phyloP scores from a whole-genome alignment of 2,329 filamentous ascomycete genomes.

The Fonsecaea multimorphosa region DNA sequence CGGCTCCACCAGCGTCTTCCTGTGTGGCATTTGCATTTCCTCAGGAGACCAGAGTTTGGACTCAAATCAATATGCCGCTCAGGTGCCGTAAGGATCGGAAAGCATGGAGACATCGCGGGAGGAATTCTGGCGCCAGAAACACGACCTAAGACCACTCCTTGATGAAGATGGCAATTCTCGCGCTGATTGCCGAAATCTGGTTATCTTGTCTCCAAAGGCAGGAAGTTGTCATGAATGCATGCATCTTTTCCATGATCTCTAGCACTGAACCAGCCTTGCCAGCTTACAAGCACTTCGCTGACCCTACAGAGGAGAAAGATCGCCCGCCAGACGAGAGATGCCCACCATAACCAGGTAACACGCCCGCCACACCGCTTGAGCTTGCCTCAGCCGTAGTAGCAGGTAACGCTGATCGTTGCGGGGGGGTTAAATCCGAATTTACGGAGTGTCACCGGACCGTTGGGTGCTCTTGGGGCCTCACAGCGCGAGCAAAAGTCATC shows the following conservation, averaged over 20 bases:
- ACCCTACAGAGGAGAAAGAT: background rate
- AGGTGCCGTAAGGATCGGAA: background rate
- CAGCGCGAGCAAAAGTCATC: slow-evolving; percentile 7
- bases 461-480: slow-evolving; percentile 1
- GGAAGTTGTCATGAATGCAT: slow-evolving; percentile 1
- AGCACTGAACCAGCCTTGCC: background rate
- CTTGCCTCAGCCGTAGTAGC: slow-evolving; percentile 10
- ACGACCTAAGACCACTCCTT: background rate
- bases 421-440: background rate
- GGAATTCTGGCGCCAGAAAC: background rate
- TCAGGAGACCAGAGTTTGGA: background rate
- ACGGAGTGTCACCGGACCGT: slow-evolving; percentile 11
- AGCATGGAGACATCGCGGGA: background rate
- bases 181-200: background rate
- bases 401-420: slow-evolving; percentile 2
- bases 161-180: background rate
- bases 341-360: background rate
- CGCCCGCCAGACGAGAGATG: background rate
- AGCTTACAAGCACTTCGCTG: slow-evolving; percentile 5
- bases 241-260: background rate
- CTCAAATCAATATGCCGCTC: background rate
- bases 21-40: background rate
- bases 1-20: background rate
- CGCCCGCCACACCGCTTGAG: background rate
- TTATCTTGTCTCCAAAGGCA: background rate